These are phyloP conservation scores for Pezicula radicicola DNA, from an alignment of 2,329 filamentous ascomycete genomes.

Conservation along the genomic window DNA sequence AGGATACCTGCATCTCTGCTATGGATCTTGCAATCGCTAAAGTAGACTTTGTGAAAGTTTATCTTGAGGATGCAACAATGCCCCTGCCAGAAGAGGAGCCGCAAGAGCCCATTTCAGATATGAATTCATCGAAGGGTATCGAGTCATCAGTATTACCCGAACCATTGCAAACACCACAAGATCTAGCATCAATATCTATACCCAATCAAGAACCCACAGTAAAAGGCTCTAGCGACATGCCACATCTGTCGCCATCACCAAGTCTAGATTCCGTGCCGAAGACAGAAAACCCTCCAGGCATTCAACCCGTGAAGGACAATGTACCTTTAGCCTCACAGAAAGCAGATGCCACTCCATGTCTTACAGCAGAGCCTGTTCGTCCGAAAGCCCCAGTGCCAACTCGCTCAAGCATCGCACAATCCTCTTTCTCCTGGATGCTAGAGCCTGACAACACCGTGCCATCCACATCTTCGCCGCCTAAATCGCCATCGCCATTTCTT, in stretches of 20 bases:
- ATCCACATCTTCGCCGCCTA: constrained; percentile 20
- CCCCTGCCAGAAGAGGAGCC: constrained; percentile 36
- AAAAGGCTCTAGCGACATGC: no score
- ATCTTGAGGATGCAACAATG: constrained; percentile 55
- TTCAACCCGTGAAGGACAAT: not conserved
- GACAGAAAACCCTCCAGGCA: not conserved
- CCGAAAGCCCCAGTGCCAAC: constrained; percentile 48
- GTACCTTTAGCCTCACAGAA: not conserved
- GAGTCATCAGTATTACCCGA: not conserved
- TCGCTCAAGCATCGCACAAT: constrained; percentile 67
- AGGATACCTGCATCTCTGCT: constrained; percentile 40
- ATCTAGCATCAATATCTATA: not conserved
- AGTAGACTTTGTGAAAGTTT: constrained; percentile 62
- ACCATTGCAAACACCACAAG: not conserved
- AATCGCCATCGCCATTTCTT: constrained; percentile 24
- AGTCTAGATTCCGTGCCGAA: not conserved
- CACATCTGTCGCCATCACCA: no score
- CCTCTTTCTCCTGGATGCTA: constrained; percentile 79
- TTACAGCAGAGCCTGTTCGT: not conserved
- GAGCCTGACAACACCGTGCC: constrained; percentile 37
- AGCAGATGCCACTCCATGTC: no score
- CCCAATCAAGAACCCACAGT: not conserved
- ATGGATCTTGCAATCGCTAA: constrained; percentile 60
- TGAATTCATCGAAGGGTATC: no score
- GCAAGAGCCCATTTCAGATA: constrained; percentile 1